These are phyloP conservation scores for Nothopassalora personata DNA, from an alignment of 2,329 filamentous ascomycete species.

Conservation along the genomic window DNA sequence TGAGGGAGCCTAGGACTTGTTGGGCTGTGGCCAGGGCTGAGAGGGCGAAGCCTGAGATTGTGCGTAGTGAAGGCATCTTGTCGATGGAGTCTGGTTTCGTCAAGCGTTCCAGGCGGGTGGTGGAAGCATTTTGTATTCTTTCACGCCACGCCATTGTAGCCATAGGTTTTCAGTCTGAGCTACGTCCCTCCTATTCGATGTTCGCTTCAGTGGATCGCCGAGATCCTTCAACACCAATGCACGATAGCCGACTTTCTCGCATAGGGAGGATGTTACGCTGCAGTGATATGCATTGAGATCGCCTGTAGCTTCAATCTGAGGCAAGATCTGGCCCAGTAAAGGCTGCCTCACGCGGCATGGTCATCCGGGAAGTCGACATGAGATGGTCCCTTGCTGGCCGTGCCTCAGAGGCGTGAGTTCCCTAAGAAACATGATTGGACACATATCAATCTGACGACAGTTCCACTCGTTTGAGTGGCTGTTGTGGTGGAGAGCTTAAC, in stretches of 20 bases:
- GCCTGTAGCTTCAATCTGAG: neutral
- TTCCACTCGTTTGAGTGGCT: neutral
- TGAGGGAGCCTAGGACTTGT: constrained; percentile 21
- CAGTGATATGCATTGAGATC: constrained; percentile 5
- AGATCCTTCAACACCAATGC: constrained; percentile 5
- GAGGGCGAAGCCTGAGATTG: constrained; percentile 24
- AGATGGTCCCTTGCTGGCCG: neutral
- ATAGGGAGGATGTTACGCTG: neutral
- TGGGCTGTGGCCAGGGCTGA: constrained; percentile 27
- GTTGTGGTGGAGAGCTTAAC: neutral
- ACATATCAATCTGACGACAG: neutral
- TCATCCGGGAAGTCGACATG: neutral
- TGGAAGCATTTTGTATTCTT: constrained; percentile 6
- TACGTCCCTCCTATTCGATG: constrained; percentile 4
- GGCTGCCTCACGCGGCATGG: neutral
- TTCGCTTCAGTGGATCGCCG: constrained; percentile 4
- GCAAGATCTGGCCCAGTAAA: constrained; percentile 1
- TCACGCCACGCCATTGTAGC: constrained; percentile 9
- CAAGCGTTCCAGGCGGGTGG: constrained; percentile 4
- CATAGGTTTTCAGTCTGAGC: neutral
- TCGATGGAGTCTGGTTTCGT: constrained; percentile 10
- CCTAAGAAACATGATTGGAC: neutral
- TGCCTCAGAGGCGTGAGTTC: neutral
- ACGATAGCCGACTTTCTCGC: constrained; percentile 5
- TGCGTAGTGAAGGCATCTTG: constrained; percentile 29